Evolutionary conservation across 176 grass and related monocot genomes (phyloP).

Genomic region (Rhynchospora breviuscula): DNA sequence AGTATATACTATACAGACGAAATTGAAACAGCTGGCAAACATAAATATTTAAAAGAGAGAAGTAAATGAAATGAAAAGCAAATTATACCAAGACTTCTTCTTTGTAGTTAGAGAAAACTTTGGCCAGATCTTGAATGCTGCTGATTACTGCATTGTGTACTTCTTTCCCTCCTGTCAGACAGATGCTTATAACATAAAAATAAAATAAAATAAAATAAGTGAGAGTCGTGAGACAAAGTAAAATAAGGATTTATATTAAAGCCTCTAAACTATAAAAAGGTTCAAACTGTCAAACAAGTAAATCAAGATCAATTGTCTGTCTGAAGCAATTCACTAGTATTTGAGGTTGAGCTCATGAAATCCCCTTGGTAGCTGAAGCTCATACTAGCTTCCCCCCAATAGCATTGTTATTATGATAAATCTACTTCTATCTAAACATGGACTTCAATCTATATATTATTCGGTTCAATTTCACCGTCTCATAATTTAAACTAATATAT

Average conservation of each 20-base stretch:
- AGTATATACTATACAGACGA: neutral
- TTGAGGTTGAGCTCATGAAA: neutral
- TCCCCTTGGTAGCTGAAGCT: neutral
- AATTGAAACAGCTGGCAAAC: neutral
- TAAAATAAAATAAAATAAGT: conserved; percentile 19
- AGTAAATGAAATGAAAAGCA: neutral
- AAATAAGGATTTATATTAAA: neutral
- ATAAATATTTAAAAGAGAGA: neutral
- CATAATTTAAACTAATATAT: neutral
- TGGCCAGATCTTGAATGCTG: conserved; percentile 89
- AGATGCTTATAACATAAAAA: conserved; percentile 53
- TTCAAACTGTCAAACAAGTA: neutral
- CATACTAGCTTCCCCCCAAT: neutral
- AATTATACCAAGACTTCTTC: conserved; percentile 86
- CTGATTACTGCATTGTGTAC: conserved; percentile 95
- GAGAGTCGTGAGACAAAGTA: conserved; percentile 31
- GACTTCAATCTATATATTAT: neutral
- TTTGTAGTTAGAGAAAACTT: conserved; percentile 77
- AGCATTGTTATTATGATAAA: too few species aligned
- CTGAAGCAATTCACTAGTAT: neutral
- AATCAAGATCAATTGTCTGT: neutral
- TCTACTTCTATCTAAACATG: neutral
- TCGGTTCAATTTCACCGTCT: neutral
- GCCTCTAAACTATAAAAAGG: neutral
- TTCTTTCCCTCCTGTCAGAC: conserved; percentile 86